Evolutionary conservation across 495 filamentous ascomycete genomes (phyloP).

Genomic region (Gamarada debralockiae): DNA sequence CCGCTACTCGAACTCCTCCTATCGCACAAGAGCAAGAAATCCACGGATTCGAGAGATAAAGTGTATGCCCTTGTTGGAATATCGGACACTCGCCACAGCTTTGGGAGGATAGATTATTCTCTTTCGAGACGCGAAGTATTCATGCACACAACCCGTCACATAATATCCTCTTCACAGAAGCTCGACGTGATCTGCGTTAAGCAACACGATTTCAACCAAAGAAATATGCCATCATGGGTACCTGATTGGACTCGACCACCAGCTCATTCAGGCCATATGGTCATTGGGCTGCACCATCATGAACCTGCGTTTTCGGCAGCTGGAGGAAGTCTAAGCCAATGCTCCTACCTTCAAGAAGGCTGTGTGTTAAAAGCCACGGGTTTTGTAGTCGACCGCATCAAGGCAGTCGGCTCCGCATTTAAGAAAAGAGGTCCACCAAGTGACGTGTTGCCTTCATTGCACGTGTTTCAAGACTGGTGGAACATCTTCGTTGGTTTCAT

Average conservation of each 20-base stretch:
- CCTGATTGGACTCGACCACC: constrained; percentile 19
- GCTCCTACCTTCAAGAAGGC: constrained; percentile 2
- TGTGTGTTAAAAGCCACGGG: constrained; percentile 11
- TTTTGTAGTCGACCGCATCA: constrained; percentile 11
- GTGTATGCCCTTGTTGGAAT: constrained; percentile 24
- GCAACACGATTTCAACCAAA: constrained; percentile 9
- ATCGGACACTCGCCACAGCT: constrained; percentile 7
- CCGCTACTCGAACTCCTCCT: constrained; percentile 17
- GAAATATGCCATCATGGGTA: constrained; percentile 19
- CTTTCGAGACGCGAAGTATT: constrained; percentile 9
- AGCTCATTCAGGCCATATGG: neutral
- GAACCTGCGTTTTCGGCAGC: constrained; percentile 7
- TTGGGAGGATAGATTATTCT: constrained; percentile 18
- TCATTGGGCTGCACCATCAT: constrained; percentile 15
- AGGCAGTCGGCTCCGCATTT: constrained; percentile 1
- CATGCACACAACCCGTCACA: constrained; percentile 17
- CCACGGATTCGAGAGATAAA: constrained; percentile 23
- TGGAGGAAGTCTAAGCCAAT: constrained; percentile 1
- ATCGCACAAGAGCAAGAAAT: constrained; percentile 23
- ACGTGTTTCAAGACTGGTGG: constrained; percentile 20
- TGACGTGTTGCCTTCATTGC: neutral
- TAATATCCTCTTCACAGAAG: constrained; percentile 12
- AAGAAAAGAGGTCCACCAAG: constrained; percentile 8
- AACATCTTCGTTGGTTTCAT: constrained; percentile 8
- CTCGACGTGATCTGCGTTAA: constrained; percentile 23